phyloP scores from a whole-genome alignment of 1,139 yeast genomes.

The Taphrina pruni region DNA sequence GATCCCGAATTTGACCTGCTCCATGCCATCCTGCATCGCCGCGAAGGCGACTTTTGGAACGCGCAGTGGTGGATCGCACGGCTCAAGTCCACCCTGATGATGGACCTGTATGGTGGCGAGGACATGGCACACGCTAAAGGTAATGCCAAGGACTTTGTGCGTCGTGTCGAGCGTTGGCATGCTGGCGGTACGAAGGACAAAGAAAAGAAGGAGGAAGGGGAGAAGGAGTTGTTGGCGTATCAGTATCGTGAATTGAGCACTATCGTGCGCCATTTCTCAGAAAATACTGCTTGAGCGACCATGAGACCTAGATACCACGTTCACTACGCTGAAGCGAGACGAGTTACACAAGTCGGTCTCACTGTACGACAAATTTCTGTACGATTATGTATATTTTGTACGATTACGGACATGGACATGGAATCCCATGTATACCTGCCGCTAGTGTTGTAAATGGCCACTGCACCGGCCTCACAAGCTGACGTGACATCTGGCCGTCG shows the following conservation, averaged over 20 bases:
- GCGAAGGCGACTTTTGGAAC: conserved; percentile 32
- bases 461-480: no score
- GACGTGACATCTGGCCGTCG: no score
- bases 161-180: conserved; percentile 8
- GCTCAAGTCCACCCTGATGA: conserved; percentile 5
- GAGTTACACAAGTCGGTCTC: no score
- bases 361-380: no score
- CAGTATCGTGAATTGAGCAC: conserved; percentile 12
- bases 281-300: no score
- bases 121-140: neutral
- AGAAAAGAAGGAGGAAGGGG: neutral
- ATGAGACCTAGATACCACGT: no score
- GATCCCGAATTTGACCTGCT: conserved; percentile 17
- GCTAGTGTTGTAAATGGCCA: no score
- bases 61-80: conserved; percentile 24
- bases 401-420: no score
- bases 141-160: conserved; percentile 18
- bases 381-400: no score
- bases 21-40: conserved; percentile 27
- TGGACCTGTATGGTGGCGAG: conserved; percentile 14
- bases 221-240: neutral
- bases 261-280: conserved; percentile 17
- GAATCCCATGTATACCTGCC: no score
- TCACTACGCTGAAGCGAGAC: no score
- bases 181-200: neutral